A percentile compares a stretch with the other conserved stretches of the same genome.
Conservation (phyloP, 371 early-diverging fungal genomes). For the Lichtheimia ramosa region DNA sequence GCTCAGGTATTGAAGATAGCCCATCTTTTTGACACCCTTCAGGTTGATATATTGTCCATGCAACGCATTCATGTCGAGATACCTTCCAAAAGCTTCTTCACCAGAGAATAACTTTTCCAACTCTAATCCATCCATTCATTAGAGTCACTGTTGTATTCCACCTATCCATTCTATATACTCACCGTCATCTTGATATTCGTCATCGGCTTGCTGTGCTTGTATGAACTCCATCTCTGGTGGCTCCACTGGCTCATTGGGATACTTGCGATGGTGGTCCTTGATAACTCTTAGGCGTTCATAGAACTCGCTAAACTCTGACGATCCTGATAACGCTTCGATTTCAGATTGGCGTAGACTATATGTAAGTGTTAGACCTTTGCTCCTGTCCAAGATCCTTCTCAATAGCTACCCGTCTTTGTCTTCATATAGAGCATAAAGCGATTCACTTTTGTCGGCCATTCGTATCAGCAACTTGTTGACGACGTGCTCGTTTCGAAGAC, state of each 20-base stretch:
- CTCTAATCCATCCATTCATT: slow-evolving; percentile 30
- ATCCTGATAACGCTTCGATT: slow-evolving; percentile 73
- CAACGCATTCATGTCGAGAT: slow-evolving; percentile 82
- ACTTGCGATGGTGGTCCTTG: slow-evolving; percentile 82
- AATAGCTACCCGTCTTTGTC: slow-evolving; percentile 72
- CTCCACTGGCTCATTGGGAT: slow-evolving; percentile 78
- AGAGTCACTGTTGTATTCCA: too few relatives aligned
- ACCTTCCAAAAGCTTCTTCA: slow-evolving; percentile 87
- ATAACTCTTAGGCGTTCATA: slow-evolving; percentile 82
- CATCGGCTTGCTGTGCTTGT: slow-evolving; percentile 41
- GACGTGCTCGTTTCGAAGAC: slow-evolving; percentile 81
- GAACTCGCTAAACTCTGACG: slow-evolving; percentile 82
- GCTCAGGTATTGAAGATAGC: slow-evolving; percentile 81
- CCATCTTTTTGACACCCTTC: slow-evolving; percentile 67
- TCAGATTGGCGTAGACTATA: slow-evolving; percentile 69
- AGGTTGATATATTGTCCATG: slow-evolving; percentile 83
- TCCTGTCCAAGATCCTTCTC: neutral
- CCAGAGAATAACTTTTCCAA: slow-evolving; percentile 89
- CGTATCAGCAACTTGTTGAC: slow-evolving; percentile 73
- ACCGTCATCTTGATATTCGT: slow-evolving; percentile 62
- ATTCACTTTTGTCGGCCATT: slow-evolving; percentile 66
- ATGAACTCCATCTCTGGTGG: slow-evolving; percentile 81
- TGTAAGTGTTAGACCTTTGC: neutral
- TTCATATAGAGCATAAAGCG: slow-evolving; percentile 63
- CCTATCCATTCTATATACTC: slow-evolving; percentile 5